A percentile compares a stretch with the other conserved stretches of the same genome.
These are phyloP conservation scores for Clitoria ternatea DNA, from an alignment of 306 rosid genomes.

Conservation along the genomic window DNA sequence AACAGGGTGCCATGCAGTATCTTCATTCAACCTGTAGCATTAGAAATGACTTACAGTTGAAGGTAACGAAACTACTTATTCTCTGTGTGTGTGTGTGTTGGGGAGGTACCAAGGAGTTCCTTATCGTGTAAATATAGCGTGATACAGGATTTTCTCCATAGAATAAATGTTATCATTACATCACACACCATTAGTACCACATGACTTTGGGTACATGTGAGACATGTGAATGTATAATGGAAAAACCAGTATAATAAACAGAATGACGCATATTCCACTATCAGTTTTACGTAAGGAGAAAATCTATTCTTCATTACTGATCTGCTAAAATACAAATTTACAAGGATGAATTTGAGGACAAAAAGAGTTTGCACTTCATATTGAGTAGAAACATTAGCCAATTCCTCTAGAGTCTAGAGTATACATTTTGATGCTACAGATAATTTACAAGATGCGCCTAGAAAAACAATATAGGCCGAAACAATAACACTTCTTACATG, in stretches of 20 bases:
- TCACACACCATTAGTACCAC: neutral
- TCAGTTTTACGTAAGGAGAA: neutral
- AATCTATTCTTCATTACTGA: neutral
- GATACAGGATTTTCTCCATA: neutral
- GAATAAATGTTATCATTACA: slow-evolving; percentile 1
- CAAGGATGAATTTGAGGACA: neutral
- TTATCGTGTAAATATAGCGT: neutral
- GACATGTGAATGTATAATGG: neutral
- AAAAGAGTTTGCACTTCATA: slow-evolving; percentile 2
- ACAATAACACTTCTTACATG: slow-evolving; percentile 59
- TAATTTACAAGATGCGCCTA: slow-evolving; percentile 7
- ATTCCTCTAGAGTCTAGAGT: neutral
- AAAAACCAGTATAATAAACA: neutral
- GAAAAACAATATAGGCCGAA: neutral
- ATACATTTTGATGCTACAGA: slow-evolving; percentile 6
- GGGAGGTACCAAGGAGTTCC: neutral
- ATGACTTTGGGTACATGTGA: neutral
- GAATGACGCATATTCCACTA: neutral
- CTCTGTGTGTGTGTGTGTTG: no score
- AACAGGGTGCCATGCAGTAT: slow-evolving; percentile 97
- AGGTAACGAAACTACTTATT: slow-evolving; percentile 19
- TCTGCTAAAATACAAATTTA: slow-evolving; percentile 2
- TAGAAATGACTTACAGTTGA: slow-evolving; percentile 10
- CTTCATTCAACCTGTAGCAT: slow-evolving; percentile 68
- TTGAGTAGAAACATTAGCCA: slow-evolving; percentile 1